phyloP scores from a whole-genome alignment of 1,284 basidiomycete species.

The Leccinum fallax region DNA sequence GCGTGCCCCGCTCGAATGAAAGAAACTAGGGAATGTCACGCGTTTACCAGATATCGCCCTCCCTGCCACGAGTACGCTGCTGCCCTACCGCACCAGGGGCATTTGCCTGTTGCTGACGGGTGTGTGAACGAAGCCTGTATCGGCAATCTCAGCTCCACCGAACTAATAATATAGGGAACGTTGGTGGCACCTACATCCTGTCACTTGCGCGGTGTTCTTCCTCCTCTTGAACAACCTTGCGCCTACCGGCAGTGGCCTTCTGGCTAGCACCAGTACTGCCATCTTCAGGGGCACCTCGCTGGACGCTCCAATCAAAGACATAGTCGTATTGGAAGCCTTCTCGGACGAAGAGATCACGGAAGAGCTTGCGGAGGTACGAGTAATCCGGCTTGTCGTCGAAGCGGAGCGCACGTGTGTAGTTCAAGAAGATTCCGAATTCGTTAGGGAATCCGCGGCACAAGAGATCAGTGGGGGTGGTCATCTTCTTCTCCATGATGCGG shows the following conservation, averaged over 20 bases:
- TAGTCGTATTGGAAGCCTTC: conserved; percentile 99
- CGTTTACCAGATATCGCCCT: conserved; percentile 75
- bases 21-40: conserved; percentile 40
- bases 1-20: conserved; percentile 50
- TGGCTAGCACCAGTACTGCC: conserved; percentile 56
- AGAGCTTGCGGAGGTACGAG: conserved; percentile 96
- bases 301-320: conserved; percentile 97
- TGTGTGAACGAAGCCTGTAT: conserved; percentile 78
- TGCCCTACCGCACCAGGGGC: conserved; percentile 63
- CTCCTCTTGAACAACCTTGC: conserved; percentile 79
- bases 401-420: conserved; percentile 64
- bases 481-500: conserved; percentile 99
- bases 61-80: conserved; percentile 63
- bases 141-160: conserved; percentile 18
- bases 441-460: conserved; percentile 97
- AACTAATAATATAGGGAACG: conserved; percentile 24
- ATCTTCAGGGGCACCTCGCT: conserved; percentile 72
- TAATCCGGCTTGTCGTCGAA: conserved; percentile 99
- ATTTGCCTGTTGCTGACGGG: conserved; percentile 67
- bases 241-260: conserved; percentile 60
- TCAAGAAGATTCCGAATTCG: conserved; percentile 91
- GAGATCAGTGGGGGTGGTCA: conserved; percentile 96
- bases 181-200: conserved; percentile 64
- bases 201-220: conserved; percentile 78
- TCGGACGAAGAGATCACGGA: conserved; percentile 96